Conservation (phyloP, 1,284 basidiomycete genomes). For the Crucibulum parvulum region DNA sequence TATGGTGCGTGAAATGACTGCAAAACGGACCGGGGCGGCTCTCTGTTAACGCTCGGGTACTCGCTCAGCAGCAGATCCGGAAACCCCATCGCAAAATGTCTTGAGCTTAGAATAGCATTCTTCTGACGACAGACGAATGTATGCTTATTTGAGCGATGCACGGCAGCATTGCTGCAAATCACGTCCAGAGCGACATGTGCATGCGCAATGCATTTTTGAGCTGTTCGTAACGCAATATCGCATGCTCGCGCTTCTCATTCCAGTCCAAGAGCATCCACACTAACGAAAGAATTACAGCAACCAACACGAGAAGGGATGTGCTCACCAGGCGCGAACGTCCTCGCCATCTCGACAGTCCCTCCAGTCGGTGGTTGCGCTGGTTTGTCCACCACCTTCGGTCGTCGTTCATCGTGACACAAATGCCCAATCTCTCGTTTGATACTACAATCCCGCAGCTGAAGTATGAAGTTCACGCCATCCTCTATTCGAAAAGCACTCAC, state of each 20-base stretch:
- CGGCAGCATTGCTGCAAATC: too few species aligned
- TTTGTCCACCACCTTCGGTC: conserved; percentile 59
- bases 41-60: too few species aligned
- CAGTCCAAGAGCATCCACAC: not conserved
- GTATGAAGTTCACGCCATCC: conserved; percentile 4
- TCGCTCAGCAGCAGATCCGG: too few species aligned
- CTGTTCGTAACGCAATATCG: too few species aligned
- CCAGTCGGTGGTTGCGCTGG: conserved; percentile 28
- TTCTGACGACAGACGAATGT: too few species aligned
- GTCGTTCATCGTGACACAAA: conserved; percentile 87
- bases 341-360: conserved; percentile 32
- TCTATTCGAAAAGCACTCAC: conserved; percentile 52
- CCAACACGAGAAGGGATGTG: conserved; percentile 18
- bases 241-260: too few species aligned
- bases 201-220: too few species aligned
- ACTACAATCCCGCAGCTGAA: conserved; percentile 43
- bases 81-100: conserved; percentile 28
- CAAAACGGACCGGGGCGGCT: too few species aligned
- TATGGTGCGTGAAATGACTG: too few species aligned
- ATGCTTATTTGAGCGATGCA: too few species aligned
- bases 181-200: too few species aligned
- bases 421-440: conserved; percentile 91
- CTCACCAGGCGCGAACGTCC: conserved; percentile 40
- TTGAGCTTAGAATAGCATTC: too few species aligned
- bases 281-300: conserved; percentile 1